Evolutionary conservation across 2,329 filamentous ascomycete genomes (phyloP), one percentile per base, ranked within the genome.

Genomic region (Fusarium gaditjirri): DNA sequence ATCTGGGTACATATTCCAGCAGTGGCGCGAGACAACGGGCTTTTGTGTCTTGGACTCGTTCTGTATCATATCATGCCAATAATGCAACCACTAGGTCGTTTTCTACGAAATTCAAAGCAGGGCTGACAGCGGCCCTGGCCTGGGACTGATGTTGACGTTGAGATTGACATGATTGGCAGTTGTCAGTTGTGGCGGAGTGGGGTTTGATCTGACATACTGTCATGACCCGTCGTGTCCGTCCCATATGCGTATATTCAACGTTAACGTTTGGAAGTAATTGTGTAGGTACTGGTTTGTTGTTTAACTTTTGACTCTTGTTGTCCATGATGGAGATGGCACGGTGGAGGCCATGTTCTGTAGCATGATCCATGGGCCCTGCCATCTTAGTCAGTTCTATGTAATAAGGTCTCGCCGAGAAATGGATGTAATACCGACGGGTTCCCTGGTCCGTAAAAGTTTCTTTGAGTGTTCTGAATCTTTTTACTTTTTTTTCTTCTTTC

Each of bases 151-250:
- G 49, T 52, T 52, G 49, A 44, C 63, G 35, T 38, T 65, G 62
- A 65, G 42, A 46, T 43, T 59, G 60, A 65, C 50, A 58, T 65
- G 61, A 66, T 35, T 66, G 61, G 44, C 63, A 66, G 61, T 66
- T 66, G 62, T 67, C 71, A 75, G 73, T 74, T 75, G 73, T 75
- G 71, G 73, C 71, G 63, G 68, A 55, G 65, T 62, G 61, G 60
- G 64, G 65, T 55, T 61, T 61, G 21, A 62, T 47, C 41, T 67
- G 54, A 54, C 39, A 64, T 50, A 55, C 42, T 46, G 52, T 41
- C 36, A 55, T 68, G 61, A 65, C 59, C 66, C 56, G 62, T 52
- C 43, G 41, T 56, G 53, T 17, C 10, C 31, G 21, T 35, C 53
- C 23, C 17, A 14, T 47, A 33, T 35, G 53, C 35, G 31, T 10